These are phyloP conservation scores for Metschnikowia aberdeeniae DNA, from an alignment of 805 yeast genomes.

Conservation along the genomic window DNA sequence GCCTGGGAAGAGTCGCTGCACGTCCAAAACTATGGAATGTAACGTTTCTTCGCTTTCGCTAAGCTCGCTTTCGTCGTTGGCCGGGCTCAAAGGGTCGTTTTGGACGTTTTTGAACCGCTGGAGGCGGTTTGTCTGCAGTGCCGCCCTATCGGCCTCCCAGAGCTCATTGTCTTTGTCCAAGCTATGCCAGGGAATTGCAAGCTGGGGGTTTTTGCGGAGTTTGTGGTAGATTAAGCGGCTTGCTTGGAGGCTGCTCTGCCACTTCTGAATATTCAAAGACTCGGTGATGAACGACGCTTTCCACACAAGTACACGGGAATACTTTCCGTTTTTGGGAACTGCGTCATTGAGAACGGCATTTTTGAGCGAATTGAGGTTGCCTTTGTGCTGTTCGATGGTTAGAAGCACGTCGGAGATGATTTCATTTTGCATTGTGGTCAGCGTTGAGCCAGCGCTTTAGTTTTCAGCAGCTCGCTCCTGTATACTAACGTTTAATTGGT, in stretches of 20 bases:
- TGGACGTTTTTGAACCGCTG: constrained; percentile 18
- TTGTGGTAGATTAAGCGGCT: constrained; percentile 35
- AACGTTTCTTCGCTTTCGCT: constrained; percentile 38
- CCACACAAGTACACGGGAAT: constrained; percentile 36
- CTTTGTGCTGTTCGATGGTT: constrained; percentile 35
- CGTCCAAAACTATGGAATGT: constrained; percentile 44
- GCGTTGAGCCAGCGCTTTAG: background rate
- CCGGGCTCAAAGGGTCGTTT: constrained; percentile 18
- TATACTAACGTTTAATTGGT: no score
- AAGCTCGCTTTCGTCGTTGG: constrained; percentile 5
- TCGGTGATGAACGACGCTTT: constrained; percentile 35
- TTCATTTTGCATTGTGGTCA: constrained; percentile 27
- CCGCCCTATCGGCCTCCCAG: constrained; percentile 12
- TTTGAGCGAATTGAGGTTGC: constrained; percentile 24
- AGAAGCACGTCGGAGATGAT: constrained; percentile 34
- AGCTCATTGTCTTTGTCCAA: constrained; percentile 28
- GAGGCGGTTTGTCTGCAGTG: constrained; percentile 7
- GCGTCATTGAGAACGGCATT: constrained; percentile 25
- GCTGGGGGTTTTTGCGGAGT: constrained; percentile 24
- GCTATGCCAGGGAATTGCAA: constrained; percentile 37
- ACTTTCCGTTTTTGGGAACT: constrained; percentile 23
- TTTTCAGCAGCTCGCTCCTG: no score
- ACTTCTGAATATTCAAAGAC: constrained; percentile 29
- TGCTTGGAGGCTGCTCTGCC: constrained; percentile 29
- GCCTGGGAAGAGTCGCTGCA: constrained; percentile 51